phyloP scores from a whole-genome alignment of 176 grass and related monocot species.

The Sorghum bicolor region DNA sequence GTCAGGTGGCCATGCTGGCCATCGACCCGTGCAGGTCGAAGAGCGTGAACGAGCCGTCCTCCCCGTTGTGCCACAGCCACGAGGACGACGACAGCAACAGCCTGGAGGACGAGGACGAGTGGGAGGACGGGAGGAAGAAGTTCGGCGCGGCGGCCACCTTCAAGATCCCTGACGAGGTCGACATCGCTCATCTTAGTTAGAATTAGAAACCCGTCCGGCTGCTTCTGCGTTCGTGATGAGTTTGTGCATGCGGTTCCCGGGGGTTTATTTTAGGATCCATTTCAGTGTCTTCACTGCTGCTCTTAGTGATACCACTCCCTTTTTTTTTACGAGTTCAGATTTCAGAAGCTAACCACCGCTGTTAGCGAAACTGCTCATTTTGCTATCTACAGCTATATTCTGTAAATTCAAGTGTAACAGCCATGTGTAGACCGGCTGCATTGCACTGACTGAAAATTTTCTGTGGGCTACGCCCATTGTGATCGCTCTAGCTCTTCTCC shows the following conservation, averaged over 20 bases:
- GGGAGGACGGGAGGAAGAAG: slow-evolving; percentile 71
- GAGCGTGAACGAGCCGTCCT: slow-evolving; percentile 46
- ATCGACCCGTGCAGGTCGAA: slow-evolving; percentile 54
- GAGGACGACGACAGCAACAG: slow-evolving; percentile 32
- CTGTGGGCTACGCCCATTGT: no score
- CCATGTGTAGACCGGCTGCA: background rate
- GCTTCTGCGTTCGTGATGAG: background rate
- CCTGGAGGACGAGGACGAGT: slow-evolving; percentile 54
- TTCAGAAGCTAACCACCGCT: slow-evolving; percentile 12
- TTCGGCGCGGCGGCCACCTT: slow-evolving; percentile 72
- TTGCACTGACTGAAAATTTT: background rate
- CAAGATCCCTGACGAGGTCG: slow-evolving; percentile 66
- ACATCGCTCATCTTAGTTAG: slow-evolving; percentile 58
- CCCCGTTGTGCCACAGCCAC: slow-evolving; percentile 15
- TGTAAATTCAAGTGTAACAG: background rate
- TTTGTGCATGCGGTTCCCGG: background rate
- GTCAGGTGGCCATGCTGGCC: slow-evolving; percentile 86
- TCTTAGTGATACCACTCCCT: background rate
- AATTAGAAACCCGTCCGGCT: background rate
- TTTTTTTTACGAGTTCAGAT: background rate
- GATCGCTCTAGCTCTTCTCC: background rate
- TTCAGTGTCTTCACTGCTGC: slow-evolving; percentile 20
- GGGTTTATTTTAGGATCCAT: background rate
- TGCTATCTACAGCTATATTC: background rate
- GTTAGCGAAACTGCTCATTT: background rate